Conservation (phyloP, 768 basidiomycete genomes). For the Mycena latifolia region DNA sequence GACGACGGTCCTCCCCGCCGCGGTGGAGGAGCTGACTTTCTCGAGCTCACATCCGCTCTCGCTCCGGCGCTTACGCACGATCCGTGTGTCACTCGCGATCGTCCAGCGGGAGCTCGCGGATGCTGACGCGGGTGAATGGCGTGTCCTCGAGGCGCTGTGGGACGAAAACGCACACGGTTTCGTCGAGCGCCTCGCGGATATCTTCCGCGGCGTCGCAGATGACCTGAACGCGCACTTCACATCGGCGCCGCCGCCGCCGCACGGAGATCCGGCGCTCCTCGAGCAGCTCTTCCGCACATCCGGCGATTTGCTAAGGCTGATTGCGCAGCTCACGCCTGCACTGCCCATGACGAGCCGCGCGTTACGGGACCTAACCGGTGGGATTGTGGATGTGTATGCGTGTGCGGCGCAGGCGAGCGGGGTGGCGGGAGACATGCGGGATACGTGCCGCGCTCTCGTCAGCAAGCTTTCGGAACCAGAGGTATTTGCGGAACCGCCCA, state of each 20-base stretch:
- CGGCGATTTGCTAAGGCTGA: slow-evolving; percentile 65
- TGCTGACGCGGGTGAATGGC: slow-evolving; percentile 67
- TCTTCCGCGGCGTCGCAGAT: slow-evolving; percentile 60
- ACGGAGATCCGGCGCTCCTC: slow-evolving; percentile 56
- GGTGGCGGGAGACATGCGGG: slow-evolving; percentile 58
- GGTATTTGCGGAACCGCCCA: slow-evolving; percentile 49
- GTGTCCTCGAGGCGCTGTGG: slow-evolving; percentile 70
- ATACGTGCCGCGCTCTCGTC: slow-evolving; percentile 65
- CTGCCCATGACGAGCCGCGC: slow-evolving; percentile 66
- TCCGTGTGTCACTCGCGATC: slow-evolving; percentile 75
- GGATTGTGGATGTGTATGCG: slow-evolving; percentile 67
- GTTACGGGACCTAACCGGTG: slow-evolving; percentile 56
- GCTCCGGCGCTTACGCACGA: slow-evolving; percentile 62
- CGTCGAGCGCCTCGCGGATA: slow-evolving; percentile 66
- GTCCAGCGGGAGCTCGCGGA: slow-evolving; percentile 63
- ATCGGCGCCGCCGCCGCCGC: slow-evolving; percentile 50
- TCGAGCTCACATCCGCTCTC: slow-evolving; percentile 65
- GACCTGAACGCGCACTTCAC: slow-evolving; percentile 70
- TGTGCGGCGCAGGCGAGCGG: slow-evolving; percentile 60
- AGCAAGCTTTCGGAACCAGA: slow-evolving; percentile 52
- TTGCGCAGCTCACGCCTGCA: slow-evolving; percentile 57
- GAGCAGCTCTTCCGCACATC: slow-evolving; percentile 68
- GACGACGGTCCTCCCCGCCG: slow-evolving; percentile 75
- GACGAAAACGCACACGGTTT: slow-evolving; percentile 69
- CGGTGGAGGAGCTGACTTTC: slow-evolving; percentile 70